These are phyloP conservation scores for Raddia guianensis DNA, from an alignment of 176 grass and related monocot species.

Conservation along the genomic window DNA sequence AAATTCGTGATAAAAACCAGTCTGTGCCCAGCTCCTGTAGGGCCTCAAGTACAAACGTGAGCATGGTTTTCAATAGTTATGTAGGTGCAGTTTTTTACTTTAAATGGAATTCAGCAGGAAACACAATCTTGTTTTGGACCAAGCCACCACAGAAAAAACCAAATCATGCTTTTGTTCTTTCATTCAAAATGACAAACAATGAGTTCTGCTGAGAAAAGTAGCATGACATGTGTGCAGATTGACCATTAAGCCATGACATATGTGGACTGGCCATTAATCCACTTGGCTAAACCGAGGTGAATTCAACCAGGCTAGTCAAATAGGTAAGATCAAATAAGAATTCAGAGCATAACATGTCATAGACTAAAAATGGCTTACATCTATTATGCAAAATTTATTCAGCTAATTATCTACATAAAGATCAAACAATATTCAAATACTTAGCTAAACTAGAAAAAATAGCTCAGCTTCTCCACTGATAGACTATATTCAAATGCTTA, in stretches of 20 bases:
- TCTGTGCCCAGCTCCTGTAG: neutral
- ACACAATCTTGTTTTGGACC: neutral
- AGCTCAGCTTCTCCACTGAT: neutral
- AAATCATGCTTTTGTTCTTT: neutral
- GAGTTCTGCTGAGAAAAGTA: neutral
- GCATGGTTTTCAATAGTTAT: conserved; percentile 4
- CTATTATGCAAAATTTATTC: conserved; percentile 1
- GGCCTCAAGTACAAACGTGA: neutral
- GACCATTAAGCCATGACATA: neutral
- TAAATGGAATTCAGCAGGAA: conserved; percentile 4
- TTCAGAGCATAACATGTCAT: neutral
- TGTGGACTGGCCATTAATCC: neutral
- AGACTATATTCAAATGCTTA: neutral
- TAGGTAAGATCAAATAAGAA: neutral
- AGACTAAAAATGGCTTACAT: neutral
- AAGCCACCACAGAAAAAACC: neutral
- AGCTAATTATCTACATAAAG: neutral
- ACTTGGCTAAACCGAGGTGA: neutral
- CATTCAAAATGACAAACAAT: conserved; percentile 17
- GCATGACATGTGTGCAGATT: conserved; percentile 1
- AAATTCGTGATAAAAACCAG: neutral
- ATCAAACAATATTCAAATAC: conserved; percentile 1
- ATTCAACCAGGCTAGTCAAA: neutral
- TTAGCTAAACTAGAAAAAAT: neutral
- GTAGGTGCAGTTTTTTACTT: neutral